Conservation (phyloP, 257 asterid genomes). For the Forsythia viridissima region DNA sequence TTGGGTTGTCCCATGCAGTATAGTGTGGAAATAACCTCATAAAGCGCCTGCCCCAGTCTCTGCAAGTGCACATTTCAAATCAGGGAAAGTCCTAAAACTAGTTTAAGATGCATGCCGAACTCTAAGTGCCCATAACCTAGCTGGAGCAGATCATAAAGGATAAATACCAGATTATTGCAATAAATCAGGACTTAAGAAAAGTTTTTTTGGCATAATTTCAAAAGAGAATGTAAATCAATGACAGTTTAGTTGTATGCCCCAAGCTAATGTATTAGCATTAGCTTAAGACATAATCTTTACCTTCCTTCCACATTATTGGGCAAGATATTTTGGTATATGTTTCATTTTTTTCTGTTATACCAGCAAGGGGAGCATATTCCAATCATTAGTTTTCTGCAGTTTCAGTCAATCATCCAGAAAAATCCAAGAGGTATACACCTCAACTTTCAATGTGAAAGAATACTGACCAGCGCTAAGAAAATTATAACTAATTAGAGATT, state of each 20-base stretch:
- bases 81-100: conserved; percentile 9
- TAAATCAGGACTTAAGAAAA: background rate
- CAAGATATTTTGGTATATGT: background rate
- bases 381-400: background rate
- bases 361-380: background rate
- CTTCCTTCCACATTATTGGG: background rate
- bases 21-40: conserved; percentile 80
- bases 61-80: conserved; percentile 42
- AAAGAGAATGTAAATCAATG: background rate
- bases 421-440: background rate
- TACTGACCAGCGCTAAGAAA: background rate
- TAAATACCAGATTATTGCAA: background rate
- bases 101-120: background rate
- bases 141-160: background rate
- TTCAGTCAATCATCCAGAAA: background rate
- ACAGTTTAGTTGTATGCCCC: background rate
- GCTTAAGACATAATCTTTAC: background rate
- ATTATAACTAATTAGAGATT: background rate
- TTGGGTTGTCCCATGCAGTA: conserved; percentile 87
- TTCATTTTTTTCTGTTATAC: background rate
- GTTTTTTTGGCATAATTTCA: background rate
- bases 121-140: background rate
- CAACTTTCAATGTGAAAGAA: background rate
- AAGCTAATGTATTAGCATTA: background rate
- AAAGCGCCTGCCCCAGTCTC: conserved; percentile 99